A percentile compares a stretch with the other conserved stretches of the same genome.
Conservation (phyloP, 495 filamentous ascomycete genomes). For the Neurospora tetrasperma region DNA sequence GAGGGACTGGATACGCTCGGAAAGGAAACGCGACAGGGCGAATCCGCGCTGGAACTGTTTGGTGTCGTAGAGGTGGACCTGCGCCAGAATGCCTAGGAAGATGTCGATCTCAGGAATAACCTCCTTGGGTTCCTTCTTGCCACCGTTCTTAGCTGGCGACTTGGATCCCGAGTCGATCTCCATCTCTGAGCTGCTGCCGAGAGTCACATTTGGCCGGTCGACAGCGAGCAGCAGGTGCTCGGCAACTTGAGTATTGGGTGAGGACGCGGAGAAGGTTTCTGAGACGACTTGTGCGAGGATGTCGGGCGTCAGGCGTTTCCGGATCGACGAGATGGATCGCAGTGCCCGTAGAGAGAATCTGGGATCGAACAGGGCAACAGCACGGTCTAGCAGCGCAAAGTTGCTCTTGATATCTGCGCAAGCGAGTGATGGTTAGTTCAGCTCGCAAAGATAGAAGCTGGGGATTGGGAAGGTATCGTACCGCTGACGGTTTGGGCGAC, state of each 20-base stretch:
- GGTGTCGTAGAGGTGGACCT: constrained; percentile 81
- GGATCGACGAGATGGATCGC: constrained; percentile 87
- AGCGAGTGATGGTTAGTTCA: constrained; percentile 2
- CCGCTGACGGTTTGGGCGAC: constrained; percentile 46
- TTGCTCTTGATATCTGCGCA: constrained; percentile 81
- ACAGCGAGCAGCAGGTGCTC: constrained; percentile 59
- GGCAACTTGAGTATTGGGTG: constrained; percentile 49
- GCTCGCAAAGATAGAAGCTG: not conserved
- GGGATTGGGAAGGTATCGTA: constrained; percentile 17
- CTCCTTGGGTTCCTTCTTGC: constrained; percentile 57
- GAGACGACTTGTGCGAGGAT: constrained; percentile 71
- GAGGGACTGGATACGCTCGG: constrained; percentile 72
- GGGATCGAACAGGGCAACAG: constrained; percentile 86
- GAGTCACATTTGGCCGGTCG: constrained; percentile 50
- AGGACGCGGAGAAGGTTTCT: constrained; percentile 57
- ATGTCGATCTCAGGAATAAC: constrained; percentile 82
- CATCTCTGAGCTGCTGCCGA: constrained; percentile 52
- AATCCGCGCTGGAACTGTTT: constrained; percentile 69
- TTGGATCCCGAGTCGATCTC: constrained; percentile 53
- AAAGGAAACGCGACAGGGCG: constrained; percentile 69
- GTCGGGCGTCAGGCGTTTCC: constrained; percentile 76
- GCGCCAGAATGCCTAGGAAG: constrained; percentile 79
- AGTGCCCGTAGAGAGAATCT: constrained; percentile 90
- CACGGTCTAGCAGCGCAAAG: constrained; percentile 81
- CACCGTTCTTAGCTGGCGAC: constrained; percentile 34